Conservation (phyloP, 441 rosid genomes). For the Bruguiera hainesii region DNA sequence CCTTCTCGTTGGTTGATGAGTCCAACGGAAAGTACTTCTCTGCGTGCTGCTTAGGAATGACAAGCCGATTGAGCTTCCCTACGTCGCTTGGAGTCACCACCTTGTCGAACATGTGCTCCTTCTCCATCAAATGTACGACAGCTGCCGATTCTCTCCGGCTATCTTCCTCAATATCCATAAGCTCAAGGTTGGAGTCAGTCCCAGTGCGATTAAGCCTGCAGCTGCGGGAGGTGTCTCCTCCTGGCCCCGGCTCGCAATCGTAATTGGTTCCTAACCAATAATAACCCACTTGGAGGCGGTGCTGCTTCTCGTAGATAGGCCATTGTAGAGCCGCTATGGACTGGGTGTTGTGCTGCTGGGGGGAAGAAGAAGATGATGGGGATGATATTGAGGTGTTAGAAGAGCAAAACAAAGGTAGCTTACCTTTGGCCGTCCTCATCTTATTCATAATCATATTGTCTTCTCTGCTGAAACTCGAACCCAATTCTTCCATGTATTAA, state of each 20-base stretch:
- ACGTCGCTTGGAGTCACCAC: constrained; percentile 41
- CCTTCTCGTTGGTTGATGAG: constrained; percentile 67
- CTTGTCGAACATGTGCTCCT: constrained; percentile 26
- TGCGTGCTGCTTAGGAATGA: constrained; percentile 93
- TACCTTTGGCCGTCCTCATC: constrained; percentile 14
- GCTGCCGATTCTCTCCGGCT: neutral
- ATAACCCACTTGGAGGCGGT: constrained; percentile 22
- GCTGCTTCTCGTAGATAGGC: constrained; percentile 9
- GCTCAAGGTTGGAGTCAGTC: constrained; percentile 10
- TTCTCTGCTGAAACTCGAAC: constrained; percentile 26
- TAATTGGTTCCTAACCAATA: constrained; percentile 29
- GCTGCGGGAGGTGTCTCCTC: constrained; percentile 11
- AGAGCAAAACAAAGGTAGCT: constrained; percentile 29
- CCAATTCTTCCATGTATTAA: constrained; percentile 30
- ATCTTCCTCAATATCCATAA: constrained; percentile 27
- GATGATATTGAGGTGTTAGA: constrained; percentile 21
- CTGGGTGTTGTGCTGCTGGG: constrained; percentile 22
- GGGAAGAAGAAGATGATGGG: constrained; percentile 32
- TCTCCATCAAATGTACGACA: neutral
- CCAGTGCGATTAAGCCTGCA: constrained; percentile 6
- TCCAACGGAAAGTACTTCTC: constrained; percentile 91
- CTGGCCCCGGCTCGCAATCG: constrained; percentile 12
- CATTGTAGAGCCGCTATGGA: constrained; percentile 20
- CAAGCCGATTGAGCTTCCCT: constrained; percentile 88
- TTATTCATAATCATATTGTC: constrained; percentile 18